phyloP scores from a whole-genome alignment of 371 early-diverging fungal species.

The Saksenaea oblongispora region DNA sequence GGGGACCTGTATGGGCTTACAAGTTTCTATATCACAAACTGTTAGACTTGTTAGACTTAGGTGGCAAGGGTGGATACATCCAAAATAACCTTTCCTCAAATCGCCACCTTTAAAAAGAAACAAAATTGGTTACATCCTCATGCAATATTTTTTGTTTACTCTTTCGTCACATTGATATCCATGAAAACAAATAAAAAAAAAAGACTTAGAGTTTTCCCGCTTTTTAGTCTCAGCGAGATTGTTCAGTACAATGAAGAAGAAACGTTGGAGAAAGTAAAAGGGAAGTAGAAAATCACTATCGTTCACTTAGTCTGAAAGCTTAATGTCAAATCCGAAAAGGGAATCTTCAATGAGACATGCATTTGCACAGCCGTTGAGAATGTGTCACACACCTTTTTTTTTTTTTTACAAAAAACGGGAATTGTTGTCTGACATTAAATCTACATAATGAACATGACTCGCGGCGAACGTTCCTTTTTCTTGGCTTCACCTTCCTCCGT shows the following conservation, averaged over 20 bases:
- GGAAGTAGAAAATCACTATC: too few species aligned
- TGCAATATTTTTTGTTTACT: neutral
- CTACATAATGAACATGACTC: neutral
- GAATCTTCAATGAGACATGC: too few species aligned
- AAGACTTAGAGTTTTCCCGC: too few species aligned
- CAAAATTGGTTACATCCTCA: neutral
- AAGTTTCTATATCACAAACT: constrained; percentile 84
- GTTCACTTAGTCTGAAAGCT: too few species aligned
- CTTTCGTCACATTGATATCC: neutral
- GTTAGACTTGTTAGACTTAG: constrained; percentile 53
- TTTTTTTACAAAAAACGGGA: neutral
- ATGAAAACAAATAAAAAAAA: neutral
- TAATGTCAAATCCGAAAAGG: too few species aligned
- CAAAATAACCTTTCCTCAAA: neutral
- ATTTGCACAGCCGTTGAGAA: too few species aligned
- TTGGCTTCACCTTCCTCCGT: neutral
- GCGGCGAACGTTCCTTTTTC: neutral
- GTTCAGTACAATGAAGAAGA: too few species aligned
- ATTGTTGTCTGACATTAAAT: neutral
- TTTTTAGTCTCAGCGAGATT: too few species aligned
- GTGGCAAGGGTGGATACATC: constrained; percentile 45
- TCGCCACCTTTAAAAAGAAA: neutral
- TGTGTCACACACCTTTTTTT: neutral
- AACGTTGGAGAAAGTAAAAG: too few species aligned
- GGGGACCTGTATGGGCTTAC: constrained; percentile 90